Percentiles rank a stretch among this genome's conserved stretches.
Conservation (phyloP, 2,329 filamentous ascomycete species). For the Stachybotrys echinatus region DNA sequence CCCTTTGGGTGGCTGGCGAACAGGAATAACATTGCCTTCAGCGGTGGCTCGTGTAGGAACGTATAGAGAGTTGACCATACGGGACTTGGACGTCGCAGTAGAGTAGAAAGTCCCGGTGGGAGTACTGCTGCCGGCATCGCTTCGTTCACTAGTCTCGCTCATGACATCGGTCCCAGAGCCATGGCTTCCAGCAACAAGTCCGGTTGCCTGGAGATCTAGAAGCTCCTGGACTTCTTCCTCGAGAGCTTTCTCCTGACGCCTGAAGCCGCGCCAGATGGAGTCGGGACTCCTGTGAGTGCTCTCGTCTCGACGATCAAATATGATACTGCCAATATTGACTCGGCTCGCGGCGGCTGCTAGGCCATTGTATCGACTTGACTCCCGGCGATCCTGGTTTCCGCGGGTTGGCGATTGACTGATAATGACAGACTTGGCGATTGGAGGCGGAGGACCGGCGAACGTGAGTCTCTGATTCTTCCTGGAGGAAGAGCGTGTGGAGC, state of each 20-base stretch:
- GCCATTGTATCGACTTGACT: slow-evolving; percentile 7
- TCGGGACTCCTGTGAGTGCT: slow-evolving; percentile 28
- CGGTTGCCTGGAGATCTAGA: slow-evolving; percentile 43
- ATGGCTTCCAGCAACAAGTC: slow-evolving; percentile 31
- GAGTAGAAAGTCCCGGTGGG: slow-evolving; percentile 35
- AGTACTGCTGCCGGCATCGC: slow-evolving; percentile 35
- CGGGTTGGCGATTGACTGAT: slow-evolving; percentile 13
- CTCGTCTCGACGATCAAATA: slow-evolving; percentile 30
- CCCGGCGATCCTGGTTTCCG: slow-evolving; percentile 6
- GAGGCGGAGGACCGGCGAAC: slow-evolving; percentile 45
- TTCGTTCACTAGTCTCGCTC: slow-evolving; percentile 21
- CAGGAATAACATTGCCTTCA: slow-evolving; percentile 51
- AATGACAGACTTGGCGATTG: slow-evolving; percentile 39
- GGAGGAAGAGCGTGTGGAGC: slow-evolving; percentile 14
- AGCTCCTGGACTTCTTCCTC: slow-evolving; percentile 42
- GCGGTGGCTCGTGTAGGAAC: slow-evolving; percentile 29
- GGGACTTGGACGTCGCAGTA: slow-evolving; percentile 30
- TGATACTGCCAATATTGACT: slow-evolving; percentile 23
- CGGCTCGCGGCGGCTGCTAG: slow-evolving; percentile 14
- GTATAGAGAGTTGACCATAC: slow-evolving; percentile 37
- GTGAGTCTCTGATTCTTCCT: slow-evolving; percentile 27
- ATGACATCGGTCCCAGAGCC: slow-evolving; percentile 14
- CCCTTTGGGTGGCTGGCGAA: slow-evolving; percentile 47
- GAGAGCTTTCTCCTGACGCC: slow-evolving; percentile 38
- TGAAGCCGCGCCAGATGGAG: slow-evolving; percentile 41